A percentile compares a stretch with the other conserved stretches of the same genome.
Conservation (phyloP, 2,329 filamentous ascomycete genomes). For the Trichoderma gracile region DNA sequence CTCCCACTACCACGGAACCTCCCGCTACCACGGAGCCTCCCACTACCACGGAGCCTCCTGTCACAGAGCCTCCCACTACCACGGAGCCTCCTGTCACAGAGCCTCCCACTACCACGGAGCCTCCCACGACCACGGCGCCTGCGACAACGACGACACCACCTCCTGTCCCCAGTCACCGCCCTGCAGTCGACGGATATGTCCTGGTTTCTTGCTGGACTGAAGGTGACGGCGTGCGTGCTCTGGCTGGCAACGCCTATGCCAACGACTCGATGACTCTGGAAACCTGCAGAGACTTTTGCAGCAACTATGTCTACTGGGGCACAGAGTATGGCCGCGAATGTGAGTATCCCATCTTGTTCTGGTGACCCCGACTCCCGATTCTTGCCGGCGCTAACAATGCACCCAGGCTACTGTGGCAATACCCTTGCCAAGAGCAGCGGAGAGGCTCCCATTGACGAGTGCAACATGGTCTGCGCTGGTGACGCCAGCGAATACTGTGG, state of each 20-base stretch:
- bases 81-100: conserved; percentile 8
- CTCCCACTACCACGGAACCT: conserved; percentile 9
- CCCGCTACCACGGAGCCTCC: conserved; percentile 6
- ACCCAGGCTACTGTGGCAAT: conserved; percentile 51
- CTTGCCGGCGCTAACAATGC: neutral
- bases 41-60: no score
- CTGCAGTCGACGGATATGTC: conserved; percentile 46
- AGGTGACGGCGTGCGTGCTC: conserved; percentile 45
- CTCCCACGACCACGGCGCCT: conserved; percentile 26
- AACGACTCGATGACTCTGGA: conserved; percentile 54
- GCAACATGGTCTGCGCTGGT: conserved; percentile 46
- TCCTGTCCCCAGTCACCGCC: conserved; percentile 39
- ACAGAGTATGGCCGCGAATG: conserved; percentile 56
- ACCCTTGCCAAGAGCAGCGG: conserved; percentile 36
- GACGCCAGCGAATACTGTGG: conserved; percentile 46
- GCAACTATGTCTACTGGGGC: conserved; percentile 50
- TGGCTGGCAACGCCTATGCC: conserved; percentile 43
- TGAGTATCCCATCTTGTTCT: conserved; percentile 32
- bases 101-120: conserved; percentile 4
- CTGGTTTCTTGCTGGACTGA: conserved; percentile 54
- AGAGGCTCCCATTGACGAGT: conserved; percentile 37
- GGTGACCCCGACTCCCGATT: neutral
- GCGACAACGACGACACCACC: conserved; percentile 27
- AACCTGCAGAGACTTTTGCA: conserved; percentile 49
- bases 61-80: neutral